Conservation (phyloP, 164 flowering plant species). For the Paratinospora sagittata region DNA sequence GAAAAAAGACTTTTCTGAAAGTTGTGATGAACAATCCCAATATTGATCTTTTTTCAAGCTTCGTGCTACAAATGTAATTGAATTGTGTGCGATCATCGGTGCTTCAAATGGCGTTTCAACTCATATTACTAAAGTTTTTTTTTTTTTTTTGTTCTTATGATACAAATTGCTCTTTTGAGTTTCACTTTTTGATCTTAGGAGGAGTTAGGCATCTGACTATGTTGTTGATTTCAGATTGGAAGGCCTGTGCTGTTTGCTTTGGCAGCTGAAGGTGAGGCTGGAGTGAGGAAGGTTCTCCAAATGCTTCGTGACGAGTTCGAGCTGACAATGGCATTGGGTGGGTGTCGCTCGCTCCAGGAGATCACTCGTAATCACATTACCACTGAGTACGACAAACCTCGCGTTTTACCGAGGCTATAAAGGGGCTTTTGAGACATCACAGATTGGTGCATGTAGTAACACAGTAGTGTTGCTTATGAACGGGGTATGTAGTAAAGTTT, state of each 20-base stretch:
- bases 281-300: conserved; percentile 78
- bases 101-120: too few species aligned
- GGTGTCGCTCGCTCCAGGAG: conserved; percentile 76
- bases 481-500: background rate
- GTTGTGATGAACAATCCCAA: background rate
- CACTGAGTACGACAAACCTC: conserved; percentile 57
- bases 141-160: too few species aligned
- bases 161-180: background rate
- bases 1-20: too few species aligned
- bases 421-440: background rate
- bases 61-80: too few species aligned
- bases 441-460: background rate
- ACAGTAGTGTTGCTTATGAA: background rate
- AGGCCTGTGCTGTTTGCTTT: conserved; percentile 78
- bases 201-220: background rate
- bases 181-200: background rate
- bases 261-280: conserved; percentile 91
- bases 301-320: conserved; percentile 95
- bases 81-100: too few species aligned
- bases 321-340: conserved; percentile 89
- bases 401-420: conserved; percentile 26
- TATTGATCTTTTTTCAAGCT: background rate
- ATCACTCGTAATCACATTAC: conserved; percentile 69
- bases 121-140: too few species aligned
- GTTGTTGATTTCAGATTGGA: conserved; percentile 55